Base-by-base conservation (phyloP, 2,329 filamentous ascomycete genomes). In the Xylariaceae sp. region DNA sequence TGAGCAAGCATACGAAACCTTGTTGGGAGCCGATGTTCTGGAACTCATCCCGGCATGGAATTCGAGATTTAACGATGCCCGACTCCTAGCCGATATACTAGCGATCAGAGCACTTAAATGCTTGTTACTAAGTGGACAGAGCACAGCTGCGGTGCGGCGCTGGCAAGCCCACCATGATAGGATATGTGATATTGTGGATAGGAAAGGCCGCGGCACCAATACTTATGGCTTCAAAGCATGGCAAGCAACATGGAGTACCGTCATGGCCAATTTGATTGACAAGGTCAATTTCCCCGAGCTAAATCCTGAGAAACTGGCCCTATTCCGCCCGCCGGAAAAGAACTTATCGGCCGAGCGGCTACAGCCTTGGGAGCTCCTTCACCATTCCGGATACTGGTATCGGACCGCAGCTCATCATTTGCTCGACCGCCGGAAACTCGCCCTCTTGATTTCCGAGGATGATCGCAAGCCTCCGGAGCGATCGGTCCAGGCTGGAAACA, bases 161-260 rank as follows among this genome's bases (percentile, higher is more conserved):
- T 97, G 92, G 92, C 77, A 85, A 50, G 75, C 75, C 35, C 95
- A 97, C 67, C 82, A 85, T 53, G 79, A 84, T 48, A 82, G 86
- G 48, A 83, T 92, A 56, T 78, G 77, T 48, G 86, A 89, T 59
- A 81, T 96, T 45, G 75, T 96, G 14, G 89, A 96, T 62, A 80
- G 88, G 15, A 83, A 87, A 58, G 91, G 90, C 4, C 89, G 89
- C 59, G 92, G 92, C 1, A 90, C 89, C 2, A 82, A 83, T 31
- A 95, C 89, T 57, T 97, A 97, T 66, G 89, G 90, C 6, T 97
- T 91, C 89, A 82, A 90, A 62, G 91, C 92, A 2, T 99, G 92
- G 91, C 87, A 96, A 70, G 84, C 89, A 38, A 80, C 88, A 48
- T 86, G 82, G 82, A 77, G 80, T 14, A 72, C 72, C 18, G 70